Conservation (phyloP, 352 stramenopile genomes). For the Phytophthora melonis region DNA sequence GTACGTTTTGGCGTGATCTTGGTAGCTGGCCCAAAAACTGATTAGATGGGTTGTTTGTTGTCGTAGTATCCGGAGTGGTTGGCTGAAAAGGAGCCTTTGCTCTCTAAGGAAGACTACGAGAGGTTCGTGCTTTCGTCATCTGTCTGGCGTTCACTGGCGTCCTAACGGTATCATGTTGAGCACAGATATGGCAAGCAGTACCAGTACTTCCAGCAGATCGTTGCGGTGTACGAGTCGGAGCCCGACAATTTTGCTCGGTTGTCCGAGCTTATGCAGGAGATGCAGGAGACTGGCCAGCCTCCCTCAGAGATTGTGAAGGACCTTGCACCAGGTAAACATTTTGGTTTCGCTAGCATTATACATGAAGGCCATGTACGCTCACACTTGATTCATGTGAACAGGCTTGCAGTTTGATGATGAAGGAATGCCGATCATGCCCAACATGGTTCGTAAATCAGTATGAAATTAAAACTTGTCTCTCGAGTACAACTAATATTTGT, state of each 20-base stretch:
- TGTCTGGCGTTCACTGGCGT: neutral
- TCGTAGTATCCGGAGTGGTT: constrained; percentile 96
- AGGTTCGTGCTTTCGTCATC: constrained; percentile 39
- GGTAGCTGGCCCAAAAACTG: neutral
- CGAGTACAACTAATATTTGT: constrained; percentile 4
- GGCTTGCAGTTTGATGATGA: constrained; percentile 96
- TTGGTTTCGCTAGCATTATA: too few species aligned
- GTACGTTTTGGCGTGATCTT: constrained; percentile 39
- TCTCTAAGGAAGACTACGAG: constrained; percentile 94
- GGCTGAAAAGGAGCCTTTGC: constrained; percentile 90
- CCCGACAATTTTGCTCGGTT: constrained; percentile 96
- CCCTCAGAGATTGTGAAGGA: constrained; percentile 98
- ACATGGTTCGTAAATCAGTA: constrained; percentile 69
- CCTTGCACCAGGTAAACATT: constrained; percentile 90
- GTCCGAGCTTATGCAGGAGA: constrained; percentile 98
- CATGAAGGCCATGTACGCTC: too few species aligned
- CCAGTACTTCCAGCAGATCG: constrained; percentile 97
- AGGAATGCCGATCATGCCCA: constrained; percentile 97
- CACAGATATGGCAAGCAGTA: constrained; percentile 96
- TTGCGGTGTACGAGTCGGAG: constrained; percentile 97
- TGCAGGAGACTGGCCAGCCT: constrained; percentile 94
- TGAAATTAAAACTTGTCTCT: neutral
- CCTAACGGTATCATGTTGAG: neutral
- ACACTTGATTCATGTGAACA: neutral
- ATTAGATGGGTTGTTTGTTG: too few species aligned